Conservation (phyloP, 208 protist genomes). For the Leptomonas pyrrhocoris region DNA sequence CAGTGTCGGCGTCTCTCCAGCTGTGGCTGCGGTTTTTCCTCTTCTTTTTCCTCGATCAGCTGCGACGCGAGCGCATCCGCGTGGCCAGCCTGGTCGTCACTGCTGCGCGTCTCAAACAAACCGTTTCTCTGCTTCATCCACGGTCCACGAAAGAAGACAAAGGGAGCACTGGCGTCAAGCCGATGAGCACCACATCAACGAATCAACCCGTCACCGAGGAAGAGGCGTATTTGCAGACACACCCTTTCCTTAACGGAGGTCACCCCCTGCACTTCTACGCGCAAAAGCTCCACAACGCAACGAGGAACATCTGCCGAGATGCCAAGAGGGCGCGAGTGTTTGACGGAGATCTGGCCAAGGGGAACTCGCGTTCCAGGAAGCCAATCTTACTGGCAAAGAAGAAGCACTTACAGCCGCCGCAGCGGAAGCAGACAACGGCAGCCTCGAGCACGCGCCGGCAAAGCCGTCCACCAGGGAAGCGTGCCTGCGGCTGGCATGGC, state of each 20-base stretch:
- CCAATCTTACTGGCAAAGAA: not conserved
- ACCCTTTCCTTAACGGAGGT: not conserved
- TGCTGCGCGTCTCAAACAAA: not conserved
- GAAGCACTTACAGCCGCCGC: not conserved
- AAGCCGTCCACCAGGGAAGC: not conserved
- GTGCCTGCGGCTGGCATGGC: not conserved
- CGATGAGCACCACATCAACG: not conserved
- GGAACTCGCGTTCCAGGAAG: not conserved
- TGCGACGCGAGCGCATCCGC: constrained; percentile 1
- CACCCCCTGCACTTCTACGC: constrained; percentile 18
- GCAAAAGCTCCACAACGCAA: constrained; percentile 1
- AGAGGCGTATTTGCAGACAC: not conserved
- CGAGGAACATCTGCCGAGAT: not conserved
- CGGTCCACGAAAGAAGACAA: not conserved
- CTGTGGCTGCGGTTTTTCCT: constrained; percentile 20
- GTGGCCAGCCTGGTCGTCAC: not conserved
- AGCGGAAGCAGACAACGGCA: not conserved
- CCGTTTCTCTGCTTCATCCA: not conserved
- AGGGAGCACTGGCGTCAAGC: not conserved
- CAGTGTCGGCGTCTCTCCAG: not conserved
- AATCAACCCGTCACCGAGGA: not conserved
- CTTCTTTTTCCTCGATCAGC: constrained; percentile 19
- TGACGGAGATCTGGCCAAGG: no score
- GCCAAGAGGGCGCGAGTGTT: no score
- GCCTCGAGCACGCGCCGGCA: not conserved